Evolutionary conservation across 202 grass and related monocot genomes (phyloP).

Genomic region (Bolboschoenoplectus hybrid): DNA sequence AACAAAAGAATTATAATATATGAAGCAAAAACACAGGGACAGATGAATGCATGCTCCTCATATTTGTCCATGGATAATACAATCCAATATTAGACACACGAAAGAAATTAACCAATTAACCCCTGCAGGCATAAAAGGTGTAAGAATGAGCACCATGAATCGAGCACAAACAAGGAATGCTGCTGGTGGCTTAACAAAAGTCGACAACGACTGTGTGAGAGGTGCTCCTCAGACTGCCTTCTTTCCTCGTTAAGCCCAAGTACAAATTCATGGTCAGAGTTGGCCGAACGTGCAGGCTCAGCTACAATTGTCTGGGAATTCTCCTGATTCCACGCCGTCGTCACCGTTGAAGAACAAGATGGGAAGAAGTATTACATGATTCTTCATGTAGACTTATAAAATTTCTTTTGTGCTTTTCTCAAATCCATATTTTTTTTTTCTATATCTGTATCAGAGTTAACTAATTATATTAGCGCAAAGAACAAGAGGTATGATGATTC

Average conservation of each 20-base stretch:
- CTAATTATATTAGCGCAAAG: neutral
- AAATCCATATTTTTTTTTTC: neutral
- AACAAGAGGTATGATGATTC: neutral
- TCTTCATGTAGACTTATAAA: neutral
- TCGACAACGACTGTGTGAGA: constrained; percentile 73
- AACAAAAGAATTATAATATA: no score
- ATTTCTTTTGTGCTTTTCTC: neutral
- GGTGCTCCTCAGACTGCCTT: constrained; percentile 56
- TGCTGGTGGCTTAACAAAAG: constrained; percentile 76
- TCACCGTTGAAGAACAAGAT: neutral
- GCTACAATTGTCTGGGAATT: constrained; percentile 54
- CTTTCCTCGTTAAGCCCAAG: constrained; percentile 75
- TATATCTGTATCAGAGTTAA: neutral
- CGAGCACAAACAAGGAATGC: constrained; percentile 59
- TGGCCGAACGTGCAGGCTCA: constrained; percentile 49
- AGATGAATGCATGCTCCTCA: no score
- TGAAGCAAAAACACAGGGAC: no score
- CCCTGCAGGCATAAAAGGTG: neutral
- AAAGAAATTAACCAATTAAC: rapidly evolving
- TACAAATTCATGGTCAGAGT: constrained; percentile 65
- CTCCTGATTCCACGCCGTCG: neutral
- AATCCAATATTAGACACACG: neutral
- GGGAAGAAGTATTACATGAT: neutral
- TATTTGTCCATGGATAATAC: no score
- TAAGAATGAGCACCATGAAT: neutral